Conservation (phyloP, 1,139 yeast genomes). For the Lodderomyces parapsilosis region DNA sequence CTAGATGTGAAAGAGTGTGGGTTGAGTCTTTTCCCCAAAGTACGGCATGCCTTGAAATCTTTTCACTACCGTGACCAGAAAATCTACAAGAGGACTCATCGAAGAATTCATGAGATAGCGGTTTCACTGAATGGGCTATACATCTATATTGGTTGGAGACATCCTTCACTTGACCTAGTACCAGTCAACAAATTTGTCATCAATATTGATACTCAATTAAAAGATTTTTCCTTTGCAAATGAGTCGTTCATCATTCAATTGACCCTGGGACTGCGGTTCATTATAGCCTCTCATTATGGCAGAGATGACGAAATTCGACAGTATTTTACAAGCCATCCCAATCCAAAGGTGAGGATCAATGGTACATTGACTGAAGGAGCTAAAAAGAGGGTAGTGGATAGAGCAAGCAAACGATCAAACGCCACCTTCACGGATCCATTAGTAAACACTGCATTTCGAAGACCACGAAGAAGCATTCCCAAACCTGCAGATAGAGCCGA, state of each 20-base stretch:
- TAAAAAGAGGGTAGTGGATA: constrained; percentile 1
- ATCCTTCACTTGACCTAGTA: not conserved
- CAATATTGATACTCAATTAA: constrained; percentile 12
- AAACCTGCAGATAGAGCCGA: not conserved
- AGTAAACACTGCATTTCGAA: not conserved
- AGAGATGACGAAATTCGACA: constrained; percentile 12
- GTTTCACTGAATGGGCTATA: constrained; percentile 13
- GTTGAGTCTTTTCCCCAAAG: constrained; percentile 3
- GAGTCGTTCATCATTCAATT: constrained; percentile 12
- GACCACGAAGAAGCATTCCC: not conserved
- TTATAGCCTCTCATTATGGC: constrained; percentile 13
- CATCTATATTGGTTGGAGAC: constrained; percentile 10
- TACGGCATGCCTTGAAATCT: constrained; percentile 7
- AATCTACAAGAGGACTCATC: not conserved
- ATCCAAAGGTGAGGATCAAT: constrained; percentile 10
- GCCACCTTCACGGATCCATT: constrained; percentile 4
- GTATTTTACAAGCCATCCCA: constrained; percentile 12
- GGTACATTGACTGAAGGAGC: constrained; percentile 8
- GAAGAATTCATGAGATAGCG: constrained; percentile 4
- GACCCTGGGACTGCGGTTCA: constrained; percentile 6
- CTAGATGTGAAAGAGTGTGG: constrained; percentile 2
- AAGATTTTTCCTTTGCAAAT: constrained; percentile 11
- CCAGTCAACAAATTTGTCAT: constrained; percentile 10
- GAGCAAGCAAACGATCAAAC: not conserved
- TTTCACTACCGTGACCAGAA: constrained; percentile 5